phyloP scores from a whole-genome alignment of 495 filamentous ascomycete species.

The Xylaria sp. region DNA sequence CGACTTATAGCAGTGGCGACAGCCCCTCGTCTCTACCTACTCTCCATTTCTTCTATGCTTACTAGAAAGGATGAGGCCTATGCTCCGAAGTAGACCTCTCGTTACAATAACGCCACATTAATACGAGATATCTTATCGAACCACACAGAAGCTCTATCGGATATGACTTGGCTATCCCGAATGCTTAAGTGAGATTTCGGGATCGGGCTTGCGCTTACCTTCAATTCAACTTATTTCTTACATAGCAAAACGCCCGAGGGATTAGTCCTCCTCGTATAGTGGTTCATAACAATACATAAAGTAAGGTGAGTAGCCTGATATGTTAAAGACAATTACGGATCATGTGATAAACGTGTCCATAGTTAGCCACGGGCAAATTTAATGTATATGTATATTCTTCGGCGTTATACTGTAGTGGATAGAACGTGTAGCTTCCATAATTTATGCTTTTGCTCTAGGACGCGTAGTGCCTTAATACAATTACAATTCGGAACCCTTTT shows the following conservation, averaged over 20 bases:
- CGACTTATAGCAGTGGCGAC: neutral
- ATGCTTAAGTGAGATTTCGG: conserved; percentile 2
- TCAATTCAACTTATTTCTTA: neutral
- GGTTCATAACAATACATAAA: neutral
- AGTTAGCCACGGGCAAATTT: too few relatives aligned
- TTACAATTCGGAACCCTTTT: neutral
- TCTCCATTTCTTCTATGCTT: neutral
- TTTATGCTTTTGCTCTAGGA: too few relatives aligned
- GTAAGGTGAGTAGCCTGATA: neutral
- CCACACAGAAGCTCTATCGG: neutral
- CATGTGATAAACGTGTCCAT: neutral
- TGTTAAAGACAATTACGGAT: neutral
- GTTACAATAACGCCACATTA: conserved; percentile 4
- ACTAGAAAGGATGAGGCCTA: neutral
- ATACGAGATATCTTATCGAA: neutral
- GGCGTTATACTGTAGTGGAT: neutral
- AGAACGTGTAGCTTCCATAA: neutral
- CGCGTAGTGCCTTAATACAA: too few relatives aligned
- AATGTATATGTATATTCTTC: neutral
- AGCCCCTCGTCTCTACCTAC: neutral
- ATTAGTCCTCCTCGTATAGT: neutral
- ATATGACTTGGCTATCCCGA: neutral
- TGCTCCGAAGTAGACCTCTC: neutral
- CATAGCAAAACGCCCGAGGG: neutral
- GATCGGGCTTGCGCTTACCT: neutral